Evolutionary conservation across 768 basidiomycete species (phyloP), one percentile per base, ranked within the genome.

Genomic region (Lentinus tigrinus): DNA sequence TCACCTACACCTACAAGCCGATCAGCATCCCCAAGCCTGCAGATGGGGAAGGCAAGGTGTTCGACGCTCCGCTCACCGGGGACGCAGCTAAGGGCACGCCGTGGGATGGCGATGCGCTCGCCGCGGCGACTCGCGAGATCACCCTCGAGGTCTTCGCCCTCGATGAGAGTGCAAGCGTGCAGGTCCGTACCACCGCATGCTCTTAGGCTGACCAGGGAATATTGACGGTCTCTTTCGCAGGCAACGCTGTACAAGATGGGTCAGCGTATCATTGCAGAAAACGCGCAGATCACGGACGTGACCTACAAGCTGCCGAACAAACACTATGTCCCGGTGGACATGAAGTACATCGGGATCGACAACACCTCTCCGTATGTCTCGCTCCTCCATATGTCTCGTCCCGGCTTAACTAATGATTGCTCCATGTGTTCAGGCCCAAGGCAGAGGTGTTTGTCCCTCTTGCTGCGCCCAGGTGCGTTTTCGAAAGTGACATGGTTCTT

Each of bases 181-280:
- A 95, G 84, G 93, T 91, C 64, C 52, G 47, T 36, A 24, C 17
- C 21, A 14, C 47, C 16, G 26, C 14, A 23, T 47, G 2, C 44
- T 19, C 10, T 7, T 9, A 23, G 6, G 17, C 3, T 5, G 8
- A 19, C 23, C 2, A 13, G 4, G 13, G 36, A 10, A n/a, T 4
- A 5, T 31, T 50, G 26, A 61, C 37, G 9, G 16, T 23, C 47
- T 60, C n/a, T 13, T 6, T 5, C 24, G 28, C 71, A 97, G 91
- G 95, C 95, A 9, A 97, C 95, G 26, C 75, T 96, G 50, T 95
- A 87, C 81, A 91, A 89, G 75, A 95, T 95, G 85, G 91, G 81
- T 0, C 81, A 89, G 61, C 78, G 80, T 2, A 78, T 98, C 62
- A 74, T 97, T 27, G 73, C 73, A 1, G 85, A 89, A 70, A 88